These are phyloP conservation scores for Trametes meyenii DNA, from an alignment of 768 basidiomycete species.

Conservation along the genomic window DNA sequence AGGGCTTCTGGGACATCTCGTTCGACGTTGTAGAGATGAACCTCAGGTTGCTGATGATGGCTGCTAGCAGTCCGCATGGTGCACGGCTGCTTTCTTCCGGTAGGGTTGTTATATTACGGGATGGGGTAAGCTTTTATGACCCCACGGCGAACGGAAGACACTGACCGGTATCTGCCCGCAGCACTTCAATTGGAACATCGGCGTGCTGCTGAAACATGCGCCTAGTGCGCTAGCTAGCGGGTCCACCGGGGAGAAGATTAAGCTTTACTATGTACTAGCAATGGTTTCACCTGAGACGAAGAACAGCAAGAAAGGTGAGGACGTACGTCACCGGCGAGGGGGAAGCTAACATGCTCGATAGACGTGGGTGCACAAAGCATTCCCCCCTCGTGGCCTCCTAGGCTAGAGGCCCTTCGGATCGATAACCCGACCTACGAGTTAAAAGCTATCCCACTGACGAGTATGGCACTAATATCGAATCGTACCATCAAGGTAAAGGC, in stretches of 20 bases:
- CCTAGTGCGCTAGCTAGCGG: conserved; percentile 41
- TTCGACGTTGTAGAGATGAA: conserved; percentile 64
- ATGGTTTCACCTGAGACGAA: conserved; percentile 69
- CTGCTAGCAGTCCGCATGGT: conserved; percentile 61
- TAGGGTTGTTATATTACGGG: conserved; percentile 80
- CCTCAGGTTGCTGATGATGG: conserved; percentile 61
- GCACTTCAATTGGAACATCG: conserved; percentile 77
- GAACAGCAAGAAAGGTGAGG: conserved; percentile 51
- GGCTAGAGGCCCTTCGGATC: conserved; percentile 47
- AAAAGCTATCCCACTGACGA: conserved; percentile 62
- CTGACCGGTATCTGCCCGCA: conserved; percentile 35
- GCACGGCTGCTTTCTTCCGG: conserved; percentile 70
- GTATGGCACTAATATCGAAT: conserved; percentile 76
- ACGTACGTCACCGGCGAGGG: too few relatives aligned
- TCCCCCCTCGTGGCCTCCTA: conserved; percentile 80
- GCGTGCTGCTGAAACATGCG: conserved; percentile 69
- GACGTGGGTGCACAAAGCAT: conserved; percentile 60
- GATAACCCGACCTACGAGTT: conserved; percentile 69
- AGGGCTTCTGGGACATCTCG: conserved; percentile 73
- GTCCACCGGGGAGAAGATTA: conserved; percentile 50
- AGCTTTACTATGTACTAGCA: conserved; percentile 70
- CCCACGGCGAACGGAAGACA: background rate
- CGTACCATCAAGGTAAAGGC: conserved; percentile 64
- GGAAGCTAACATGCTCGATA: conserved; percentile 30
- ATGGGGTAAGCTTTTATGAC: conserved; percentile 61